phyloP scores from a whole-genome alignment of 169 alveolate species.

The Eimeria mitis region DNA sequence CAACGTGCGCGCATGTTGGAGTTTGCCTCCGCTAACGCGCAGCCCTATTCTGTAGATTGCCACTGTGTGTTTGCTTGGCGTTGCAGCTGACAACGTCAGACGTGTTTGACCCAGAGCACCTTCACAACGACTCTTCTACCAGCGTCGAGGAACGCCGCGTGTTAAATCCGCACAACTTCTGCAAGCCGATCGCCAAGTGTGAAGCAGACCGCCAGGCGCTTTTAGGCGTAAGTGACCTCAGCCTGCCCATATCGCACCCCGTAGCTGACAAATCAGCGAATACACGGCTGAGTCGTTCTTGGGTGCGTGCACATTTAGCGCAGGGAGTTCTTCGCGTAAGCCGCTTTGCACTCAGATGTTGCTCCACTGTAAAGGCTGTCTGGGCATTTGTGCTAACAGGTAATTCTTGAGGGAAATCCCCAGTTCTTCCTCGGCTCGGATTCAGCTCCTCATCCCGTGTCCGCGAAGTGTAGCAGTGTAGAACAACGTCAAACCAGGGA shows the following conservation, averaged over 20 bases:
- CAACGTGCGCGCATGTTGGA: not conserved
- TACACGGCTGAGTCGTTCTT: not conserved
- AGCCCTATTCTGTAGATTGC: not conserved
- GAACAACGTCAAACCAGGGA: not conserved
- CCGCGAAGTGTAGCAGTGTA: not conserved
- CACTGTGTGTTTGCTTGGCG: not conserved
- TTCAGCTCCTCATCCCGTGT: conserved; percentile 85
- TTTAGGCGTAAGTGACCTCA: conserved; percentile 53
- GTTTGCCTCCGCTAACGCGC: not conserved
- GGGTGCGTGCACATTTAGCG: not conserved
- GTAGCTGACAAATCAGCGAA: not conserved
- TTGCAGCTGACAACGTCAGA: conserved; percentile 78
- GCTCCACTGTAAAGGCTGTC: not conserved
- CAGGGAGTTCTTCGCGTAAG: not conserved
- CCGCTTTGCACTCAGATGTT: not conserved
- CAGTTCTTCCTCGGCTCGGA: conserved; percentile 85
- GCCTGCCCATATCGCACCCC: not conserved
- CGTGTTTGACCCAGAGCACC: conserved; percentile 52
- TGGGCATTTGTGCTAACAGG: conserved; percentile 21
- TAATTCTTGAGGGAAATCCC: conserved; percentile 80
- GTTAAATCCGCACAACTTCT: conserved; percentile 81
- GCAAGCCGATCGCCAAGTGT: conserved; percentile 85
- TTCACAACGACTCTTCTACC: not conserved
- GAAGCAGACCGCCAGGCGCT: conserved; percentile 81
- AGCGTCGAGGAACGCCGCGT: conserved; percentile 7